Evolutionary conservation across 2,329 filamentous ascomycete genomes (phyloP).

Genomic region (Blumeriella jaapii): DNA sequence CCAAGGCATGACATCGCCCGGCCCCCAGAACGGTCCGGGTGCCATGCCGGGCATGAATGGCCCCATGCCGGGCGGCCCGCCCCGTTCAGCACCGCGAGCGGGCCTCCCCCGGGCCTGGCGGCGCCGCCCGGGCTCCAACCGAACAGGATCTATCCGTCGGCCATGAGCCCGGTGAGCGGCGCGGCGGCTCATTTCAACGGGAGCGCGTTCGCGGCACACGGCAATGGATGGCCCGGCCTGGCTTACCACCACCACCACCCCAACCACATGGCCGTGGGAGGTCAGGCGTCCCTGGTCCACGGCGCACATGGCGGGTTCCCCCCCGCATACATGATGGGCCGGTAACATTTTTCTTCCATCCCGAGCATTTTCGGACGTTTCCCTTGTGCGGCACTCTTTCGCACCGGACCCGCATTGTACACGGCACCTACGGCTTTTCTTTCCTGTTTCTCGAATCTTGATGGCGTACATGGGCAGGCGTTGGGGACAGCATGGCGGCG

Average conservation of each 20-base stretch:
- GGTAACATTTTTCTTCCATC: slow-evolving; percentile 19
- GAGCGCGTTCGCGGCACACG: slow-evolving; percentile 16
- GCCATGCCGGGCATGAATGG: slow-evolving; percentile 46
- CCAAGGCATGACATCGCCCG: slow-evolving; percentile 36
- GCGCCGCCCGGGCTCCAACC: slow-evolving; percentile 59
- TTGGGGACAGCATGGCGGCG: slow-evolving; percentile 19
- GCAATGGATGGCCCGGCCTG: slow-evolving; percentile 23
- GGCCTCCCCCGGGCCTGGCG: slow-evolving; percentile 69
- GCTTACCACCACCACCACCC: too few species aligned
- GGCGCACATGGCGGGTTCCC: slow-evolving; percentile 24
- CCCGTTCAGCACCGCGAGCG: slow-evolving; percentile 34
- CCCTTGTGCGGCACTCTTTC: slow-evolving; percentile 14
- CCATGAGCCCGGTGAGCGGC: slow-evolving; percentile 19
- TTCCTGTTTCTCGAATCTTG: slow-evolving; percentile 11
- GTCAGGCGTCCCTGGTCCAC: slow-evolving; percentile 22
- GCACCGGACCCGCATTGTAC: slow-evolving; percentile 6
- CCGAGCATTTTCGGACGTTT: slow-evolving; percentile 14
- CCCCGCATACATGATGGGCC: slow-evolving; percentile 29
- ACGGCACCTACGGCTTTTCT: slow-evolving; percentile 11
- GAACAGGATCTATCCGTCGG: slow-evolving; percentile 21
- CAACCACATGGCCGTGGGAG: slow-evolving; percentile 24
- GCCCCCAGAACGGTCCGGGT: slow-evolving; percentile 31
- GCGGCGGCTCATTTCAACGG: slow-evolving; percentile 18
- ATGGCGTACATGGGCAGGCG: slow-evolving; percentile 21
- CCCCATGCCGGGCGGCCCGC: slow-evolving; percentile 35